A percentile compares a stretch with the other conserved stretches of the same genome.
Evolutionary conservation across 2,329 filamentous ascomycete species (phyloP).

Genomic region (Balansia obtecta): DNA sequence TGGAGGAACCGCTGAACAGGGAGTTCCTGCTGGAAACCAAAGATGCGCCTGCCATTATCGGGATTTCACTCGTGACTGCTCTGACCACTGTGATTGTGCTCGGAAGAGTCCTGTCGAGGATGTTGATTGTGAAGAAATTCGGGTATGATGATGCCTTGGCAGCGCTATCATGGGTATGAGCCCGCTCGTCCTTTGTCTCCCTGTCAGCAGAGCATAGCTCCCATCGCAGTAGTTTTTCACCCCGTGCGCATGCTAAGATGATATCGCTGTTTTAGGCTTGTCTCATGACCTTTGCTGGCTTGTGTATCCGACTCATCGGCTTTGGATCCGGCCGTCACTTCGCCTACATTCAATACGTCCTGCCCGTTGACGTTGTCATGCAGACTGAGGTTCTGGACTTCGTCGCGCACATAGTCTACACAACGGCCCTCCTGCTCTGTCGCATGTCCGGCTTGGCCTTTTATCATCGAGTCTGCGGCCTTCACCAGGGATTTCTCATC

Average conservation of each 20-base stretch:
- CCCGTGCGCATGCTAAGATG: constrained; percentile 3
- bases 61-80: constrained; percentile 24
- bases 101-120: constrained; percentile 21
- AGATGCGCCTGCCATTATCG: constrained; percentile 25
- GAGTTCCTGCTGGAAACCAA: constrained; percentile 23
- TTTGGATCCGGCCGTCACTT: constrained; percentile 35
- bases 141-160: constrained; percentile 27
- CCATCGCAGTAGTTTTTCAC: background rate
- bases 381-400: constrained; percentile 36
- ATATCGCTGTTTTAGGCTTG: constrained; percentile 14
- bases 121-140: constrained; percentile 23
- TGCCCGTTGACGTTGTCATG: constrained; percentile 27
- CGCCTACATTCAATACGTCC: constrained; percentile 33
- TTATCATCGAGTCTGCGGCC: constrained; percentile 32
- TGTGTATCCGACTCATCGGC: constrained; percentile 31
- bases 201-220: background rate
- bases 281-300: constrained; percentile 29
- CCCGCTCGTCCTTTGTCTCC: background rate
- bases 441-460: constrained; percentile 40
- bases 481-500: constrained; percentile 22
- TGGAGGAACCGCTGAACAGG: constrained; percentile 22
- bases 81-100: constrained; percentile 23
- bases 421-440: constrained; percentile 34
- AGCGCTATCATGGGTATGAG: constrained; percentile 21
- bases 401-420: constrained; percentile 38